Percentiles rank a stretch among this genome's conserved stretches.
Conservation (phyloP, 1,284 basidiomycete genomes). For the Rhodotorula sp. region DNA sequence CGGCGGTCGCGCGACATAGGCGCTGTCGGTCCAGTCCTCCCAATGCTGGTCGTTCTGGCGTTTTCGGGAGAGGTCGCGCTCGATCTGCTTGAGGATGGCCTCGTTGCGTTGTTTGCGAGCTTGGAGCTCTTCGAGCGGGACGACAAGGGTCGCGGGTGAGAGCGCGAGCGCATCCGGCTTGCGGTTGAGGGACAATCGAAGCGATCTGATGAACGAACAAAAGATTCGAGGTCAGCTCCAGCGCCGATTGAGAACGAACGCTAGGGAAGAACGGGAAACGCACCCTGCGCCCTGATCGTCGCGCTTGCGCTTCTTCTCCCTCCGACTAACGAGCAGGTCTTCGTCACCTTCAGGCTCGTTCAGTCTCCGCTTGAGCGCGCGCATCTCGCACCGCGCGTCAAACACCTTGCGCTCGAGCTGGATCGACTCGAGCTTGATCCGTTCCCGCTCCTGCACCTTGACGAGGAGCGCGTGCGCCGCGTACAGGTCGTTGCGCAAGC, state of each 20-base stretch:
- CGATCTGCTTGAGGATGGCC: constrained; percentile 65
- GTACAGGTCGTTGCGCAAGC: constrained; percentile 73
- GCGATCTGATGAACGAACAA: constrained; percentile 1
- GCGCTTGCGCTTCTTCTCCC: constrained; percentile 62
- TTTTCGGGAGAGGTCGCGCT: constrained; percentile 64
- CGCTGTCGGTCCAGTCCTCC: constrained; percentile 77
- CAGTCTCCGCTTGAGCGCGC: constrained; percentile 76
- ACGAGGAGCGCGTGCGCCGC: constrained; percentile 71
- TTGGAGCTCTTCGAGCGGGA: constrained; percentile 43
- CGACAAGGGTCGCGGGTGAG: constrained; percentile 54
- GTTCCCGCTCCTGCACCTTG: constrained; percentile 69
- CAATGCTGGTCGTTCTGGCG: constrained; percentile 69
- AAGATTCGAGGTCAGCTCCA: not conserved
- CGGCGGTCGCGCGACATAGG: constrained; percentile 47
- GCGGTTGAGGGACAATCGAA: constrained; percentile 53
- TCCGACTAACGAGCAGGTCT: constrained; percentile 67
- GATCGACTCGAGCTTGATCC: constrained; percentile 65
- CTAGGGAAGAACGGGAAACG: constrained; percentile 43
- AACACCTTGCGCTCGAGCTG: constrained; percentile 67
- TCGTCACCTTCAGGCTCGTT: constrained; percentile 73
- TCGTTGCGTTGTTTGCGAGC: constrained; percentile 59
- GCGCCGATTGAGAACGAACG: not conserved
- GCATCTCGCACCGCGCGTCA: constrained; percentile 72
- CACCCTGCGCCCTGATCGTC: constrained; percentile 47
- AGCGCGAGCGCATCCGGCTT: constrained; percentile 55